These are phyloP conservation scores for Pistacia vera DNA, from an alignment of 345 rosid species.

Conservation along the genomic window DNA sequence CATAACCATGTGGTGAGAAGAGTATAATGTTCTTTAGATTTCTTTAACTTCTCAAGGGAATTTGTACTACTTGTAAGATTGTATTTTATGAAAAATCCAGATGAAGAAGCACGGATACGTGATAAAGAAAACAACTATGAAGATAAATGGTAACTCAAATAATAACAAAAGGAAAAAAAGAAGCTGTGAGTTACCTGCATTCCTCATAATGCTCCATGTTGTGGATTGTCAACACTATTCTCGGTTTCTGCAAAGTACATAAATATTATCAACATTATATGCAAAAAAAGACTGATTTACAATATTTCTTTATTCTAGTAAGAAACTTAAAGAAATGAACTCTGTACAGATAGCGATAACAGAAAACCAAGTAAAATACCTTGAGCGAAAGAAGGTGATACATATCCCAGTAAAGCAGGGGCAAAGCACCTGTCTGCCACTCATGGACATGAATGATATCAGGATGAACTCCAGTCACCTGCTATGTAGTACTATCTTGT, in stretches of 20 bases:
- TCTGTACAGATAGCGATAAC: neutral
- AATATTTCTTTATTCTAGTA: neutral
- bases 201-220: neutral
- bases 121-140: too few relatives aligned
- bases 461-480: slow-evolving; percentile 56
- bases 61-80: too few relatives aligned
- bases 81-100: too few relatives aligned
- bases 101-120: too few relatives aligned
- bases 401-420: slow-evolving; percentile 69
- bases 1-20: too few relatives aligned
- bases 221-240: neutral
- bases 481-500: slow-evolving; percentile 17
- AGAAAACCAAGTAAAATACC: slow-evolving; percentile 28
- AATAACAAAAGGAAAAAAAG: too few relatives aligned
- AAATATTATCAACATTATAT: neutral
- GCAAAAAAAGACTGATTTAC: neutral
- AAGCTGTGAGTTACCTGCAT: neutral
- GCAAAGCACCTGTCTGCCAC: slow-evolving; percentile 61
- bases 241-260: neutral
- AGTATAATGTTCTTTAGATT: too few relatives aligned
- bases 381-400: slow-evolving; percentile 48
- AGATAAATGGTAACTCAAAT: too few relatives aligned
- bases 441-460: slow-evolving; percentile 66
- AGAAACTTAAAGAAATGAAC: neutral
- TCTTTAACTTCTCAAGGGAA: too few relatives aligned